phyloP scores from a whole-genome alignment of 192 early-diverging fungal genomes.

The Oehlia diaphana region DNA sequence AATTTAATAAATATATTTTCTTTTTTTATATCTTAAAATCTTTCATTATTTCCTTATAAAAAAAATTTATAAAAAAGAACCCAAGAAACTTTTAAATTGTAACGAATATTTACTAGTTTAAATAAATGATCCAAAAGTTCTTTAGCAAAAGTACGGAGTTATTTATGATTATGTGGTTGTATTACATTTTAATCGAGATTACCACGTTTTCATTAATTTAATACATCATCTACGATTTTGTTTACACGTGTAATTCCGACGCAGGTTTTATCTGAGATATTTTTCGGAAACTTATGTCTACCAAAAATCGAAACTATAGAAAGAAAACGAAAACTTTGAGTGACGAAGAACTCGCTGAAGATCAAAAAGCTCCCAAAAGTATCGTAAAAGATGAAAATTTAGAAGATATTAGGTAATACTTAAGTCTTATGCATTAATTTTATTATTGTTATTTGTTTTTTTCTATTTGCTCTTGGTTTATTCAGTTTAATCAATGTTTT shows the following conservation, averaged over 20 bases:
- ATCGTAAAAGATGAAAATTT: neutral
- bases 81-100: too few species aligned
- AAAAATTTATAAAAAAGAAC: too few species aligned
- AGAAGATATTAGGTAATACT: neutral
- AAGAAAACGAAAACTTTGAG: neutral
- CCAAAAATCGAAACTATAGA: conserved; percentile 23
- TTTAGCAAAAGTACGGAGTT: too few species aligned
- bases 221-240: neutral
- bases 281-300: neutral
- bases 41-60: too few species aligned
- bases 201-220: too few species aligned
- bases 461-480: neutral
- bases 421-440: neutral
- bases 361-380: neutral
- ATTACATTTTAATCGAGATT: too few species aligned
- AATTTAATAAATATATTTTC: too few species aligned
- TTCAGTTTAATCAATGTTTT: neutral
- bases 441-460: neutral
- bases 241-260: neutral
- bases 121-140: too few species aligned
- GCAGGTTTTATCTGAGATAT: neutral
- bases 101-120: too few species aligned
- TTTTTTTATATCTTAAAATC: too few species aligned
- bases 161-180: too few species aligned
- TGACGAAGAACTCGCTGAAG: neutral